Percentiles rank a stretch among this genome's conserved stretches.
Evolutionary conservation across 1,284 basidiomycete species (phyloP).

Genomic region (Dichomitus squalens): DNA sequence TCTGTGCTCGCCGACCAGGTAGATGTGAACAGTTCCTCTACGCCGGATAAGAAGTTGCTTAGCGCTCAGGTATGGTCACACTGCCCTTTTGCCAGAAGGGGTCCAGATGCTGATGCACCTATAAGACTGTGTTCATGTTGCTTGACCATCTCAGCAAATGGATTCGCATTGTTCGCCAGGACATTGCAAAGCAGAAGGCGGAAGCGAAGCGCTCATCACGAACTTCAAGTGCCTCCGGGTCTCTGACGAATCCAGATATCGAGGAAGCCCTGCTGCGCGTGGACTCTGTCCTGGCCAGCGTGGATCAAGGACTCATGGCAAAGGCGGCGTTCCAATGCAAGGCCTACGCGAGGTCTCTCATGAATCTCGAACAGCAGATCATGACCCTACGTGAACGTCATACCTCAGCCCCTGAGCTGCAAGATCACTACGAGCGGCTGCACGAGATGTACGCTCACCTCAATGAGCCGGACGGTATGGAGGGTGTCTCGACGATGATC

Average conservation of each 20-base stretch:
- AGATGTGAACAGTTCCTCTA: slow-evolving; percentile 55
- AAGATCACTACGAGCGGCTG: slow-evolving; percentile 86
- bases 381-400: slow-evolving; percentile 50
- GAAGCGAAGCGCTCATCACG: slow-evolving; percentile 47
- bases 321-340: slow-evolving; percentile 94
- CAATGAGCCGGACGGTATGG: slow-evolving; percentile 99
- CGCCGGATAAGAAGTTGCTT: slow-evolving; percentile 78
- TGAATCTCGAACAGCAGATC: slow-evolving; percentile 92
- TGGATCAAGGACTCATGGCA: slow-evolving; percentile 90
- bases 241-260: slow-evolving; percentile 29
- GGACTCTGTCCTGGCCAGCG: slow-evolving; percentile 80
- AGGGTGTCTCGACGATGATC: slow-evolving; percentile 91
- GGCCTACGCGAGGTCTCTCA: slow-evolving; percentile 91
- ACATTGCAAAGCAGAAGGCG: slow-evolving; percentile 50
- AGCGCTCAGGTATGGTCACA: slow-evolving; percentile 79
- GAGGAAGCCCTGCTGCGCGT: slow-evolving; percentile 68
- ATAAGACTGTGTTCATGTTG: slow-evolving; percentile 88
- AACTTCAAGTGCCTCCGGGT: slow-evolving; percentile 35
- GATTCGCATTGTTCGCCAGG: slow-evolving; percentile 72
- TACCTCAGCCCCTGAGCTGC: slow-evolving; percentile 55
- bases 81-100: background rate
- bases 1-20: slow-evolving; percentile 90
- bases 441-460: slow-evolving; percentile 97
- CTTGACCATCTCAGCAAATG: slow-evolving; percentile 96
- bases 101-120: background rate